Evolutionary conservation across 169 alveolate genomes (phyloP).

Genomic region (Amoebophrya sp.): DNA sequence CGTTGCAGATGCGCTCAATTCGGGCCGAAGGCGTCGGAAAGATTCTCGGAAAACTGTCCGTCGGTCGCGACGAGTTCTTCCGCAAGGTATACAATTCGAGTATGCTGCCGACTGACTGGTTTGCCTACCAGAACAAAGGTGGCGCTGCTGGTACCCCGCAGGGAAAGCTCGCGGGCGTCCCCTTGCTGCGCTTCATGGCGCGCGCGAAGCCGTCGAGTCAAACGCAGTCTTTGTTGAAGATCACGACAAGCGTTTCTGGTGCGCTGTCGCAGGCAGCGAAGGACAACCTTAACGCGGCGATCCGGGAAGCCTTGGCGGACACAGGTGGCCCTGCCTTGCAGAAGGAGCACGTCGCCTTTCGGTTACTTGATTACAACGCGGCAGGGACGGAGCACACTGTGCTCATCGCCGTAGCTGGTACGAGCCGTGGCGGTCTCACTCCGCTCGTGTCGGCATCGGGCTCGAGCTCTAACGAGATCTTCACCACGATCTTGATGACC

Average conservation of each 20-base stretch:
- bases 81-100: background rate
- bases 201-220: background rate
- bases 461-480: background rate
- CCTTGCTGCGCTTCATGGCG: background rate
- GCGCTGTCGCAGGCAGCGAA: background rate
- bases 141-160: background rate
- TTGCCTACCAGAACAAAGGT: background rate
- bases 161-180: background rate
- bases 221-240: background rate
- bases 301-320: background rate
- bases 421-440: background rate
- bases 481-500: background rate
- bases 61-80: background rate
- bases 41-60: background rate
- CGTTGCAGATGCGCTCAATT: background rate
- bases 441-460: background rate
- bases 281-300: background rate
- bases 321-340: background rate
- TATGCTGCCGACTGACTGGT: background rate
- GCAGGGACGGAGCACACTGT: background rate
- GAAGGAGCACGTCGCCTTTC: background rate
- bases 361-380: too few relatives aligned
- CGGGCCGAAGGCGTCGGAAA: background rate
- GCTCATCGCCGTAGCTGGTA: background rate
- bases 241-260: background rate